Base-by-base conservation (phyloP, 2,329 filamentous ascomycete genomes). In the Plenodomus biglobosus region DNA sequence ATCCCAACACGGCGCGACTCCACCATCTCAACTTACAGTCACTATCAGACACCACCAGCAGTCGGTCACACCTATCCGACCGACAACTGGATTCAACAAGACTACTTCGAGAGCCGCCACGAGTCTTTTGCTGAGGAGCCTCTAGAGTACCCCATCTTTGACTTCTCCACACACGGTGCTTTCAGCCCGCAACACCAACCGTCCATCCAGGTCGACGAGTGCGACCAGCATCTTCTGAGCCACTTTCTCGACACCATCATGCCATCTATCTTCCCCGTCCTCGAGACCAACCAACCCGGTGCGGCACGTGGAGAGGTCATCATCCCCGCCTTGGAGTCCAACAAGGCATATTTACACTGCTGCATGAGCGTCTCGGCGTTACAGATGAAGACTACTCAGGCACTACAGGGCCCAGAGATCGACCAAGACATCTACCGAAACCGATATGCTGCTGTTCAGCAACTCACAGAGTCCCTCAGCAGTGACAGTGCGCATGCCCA, bases 291-390 rank as follows among this genome's bases (percentile, higher is more conserved):
- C 70, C 90, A 95, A 69, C 88, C 89, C 62, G 90, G 90, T 34
- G 88, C 87, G 1, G 85, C 90, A 32, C 84, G 86, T 52, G 85
- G 88, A 2, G 87, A 94, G 62, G 82, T 95, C 52, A 87, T 97
- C 58, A 82, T 97, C 15, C 90, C 89, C 3, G 89, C 92, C 7
- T 80, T 99, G 27, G 89, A 95, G 70, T 88, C 83, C 61, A 99
- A 97, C 81, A 92, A 89, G 72, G 87, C 86, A 59, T 99, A 96
- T 73, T 81, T 96, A 24, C 92, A 97, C 78, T 96, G 92, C 77
- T 97, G 92, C 75, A 79, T 99, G 53, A 95, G 90, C 78, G 90
- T 95, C 51, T 85, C 94, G 8, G 92, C 92, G 2, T 89, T 95
- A 68, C 94, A 99, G 75, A 84, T 89, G 74, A 96, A 96, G 78